Evolutionary conservation across 352 stramenopile species (phyloP), one percentile per base, ranked within the genome.

Genomic region (Globisporangium cylindrosporum): DNA sequence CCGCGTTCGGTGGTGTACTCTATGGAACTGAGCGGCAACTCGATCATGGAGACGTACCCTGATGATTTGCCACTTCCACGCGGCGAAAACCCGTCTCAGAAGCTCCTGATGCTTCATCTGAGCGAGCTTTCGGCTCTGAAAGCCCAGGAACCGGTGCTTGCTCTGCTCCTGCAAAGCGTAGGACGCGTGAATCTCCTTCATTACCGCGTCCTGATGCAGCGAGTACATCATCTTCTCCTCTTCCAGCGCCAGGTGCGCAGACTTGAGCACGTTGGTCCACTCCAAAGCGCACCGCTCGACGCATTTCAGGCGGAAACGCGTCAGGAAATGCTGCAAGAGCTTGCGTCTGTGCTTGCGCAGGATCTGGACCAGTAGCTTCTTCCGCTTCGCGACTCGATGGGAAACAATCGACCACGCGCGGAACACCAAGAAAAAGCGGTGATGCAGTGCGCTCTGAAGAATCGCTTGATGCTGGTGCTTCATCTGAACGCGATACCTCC

Each of bases 211-310:
- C 36, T 88, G 74, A n/a, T 78, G 71, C 22, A 83, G 55, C 22
- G 71, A 43, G 62, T 79, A 73, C 25, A 80, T 66, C 18, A 62
- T 66, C 25, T 69, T 72, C 68, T 89, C 78, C 62, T 89, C 80
- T 48, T 87, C 75, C 59, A 89, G 72, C 4, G 78, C 77, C 2
- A 54, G 9, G 9, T 78, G 77, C 0, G 80, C 75, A 14, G 74
- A 49, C 46, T 75, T 75, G n/a, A 87, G 73, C 8, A 79, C 73
- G 22, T 76, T 62, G 1, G 71, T 57, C 80, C 80, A 89, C 29
- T 85, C 75, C 7, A 71, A 38, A 24, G 73, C 59, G 48, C 57
- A 68, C 10, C 68, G 70, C 48, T 83, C 69, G 0, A 75, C 48
- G 43, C 78, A 81, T 20, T 73, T 70, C 51, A 88, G 15, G 9